Conservation (phyloP, 78 protist genomes). For the Protostelium mycophagum region DNA sequence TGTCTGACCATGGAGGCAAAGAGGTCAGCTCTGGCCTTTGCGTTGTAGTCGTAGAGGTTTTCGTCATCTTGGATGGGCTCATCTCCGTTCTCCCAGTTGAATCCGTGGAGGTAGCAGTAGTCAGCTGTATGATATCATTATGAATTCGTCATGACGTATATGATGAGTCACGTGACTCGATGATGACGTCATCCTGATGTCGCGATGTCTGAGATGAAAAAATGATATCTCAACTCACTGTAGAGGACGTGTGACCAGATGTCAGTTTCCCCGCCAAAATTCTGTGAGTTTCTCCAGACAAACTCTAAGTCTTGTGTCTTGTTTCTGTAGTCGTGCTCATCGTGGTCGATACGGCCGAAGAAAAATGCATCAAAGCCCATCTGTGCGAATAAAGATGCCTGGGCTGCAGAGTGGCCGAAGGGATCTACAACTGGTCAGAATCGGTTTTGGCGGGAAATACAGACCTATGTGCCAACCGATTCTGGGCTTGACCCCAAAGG, state of each 20-base stretch:
- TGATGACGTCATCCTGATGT: no score
- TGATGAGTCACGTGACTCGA: background rate
- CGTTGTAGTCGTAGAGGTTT: slow-evolving; percentile 16
- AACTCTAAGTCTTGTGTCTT: slow-evolving; percentile 8
- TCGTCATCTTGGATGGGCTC: slow-evolving; percentile 23
- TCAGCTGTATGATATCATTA: slow-evolving; percentile 16
- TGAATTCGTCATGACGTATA: slow-evolving; percentile 20
- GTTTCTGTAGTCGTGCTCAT: slow-evolving; percentile 17
- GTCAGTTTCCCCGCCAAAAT: background rate
- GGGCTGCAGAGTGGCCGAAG: slow-evolving; percentile 49
- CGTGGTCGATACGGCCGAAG: slow-evolving; percentile 33
- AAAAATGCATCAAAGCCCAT: slow-evolving; percentile 48
- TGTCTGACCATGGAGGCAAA: slow-evolving; percentile 31
- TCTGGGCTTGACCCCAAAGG: slow-evolving; percentile 40
- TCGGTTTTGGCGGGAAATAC: background rate
- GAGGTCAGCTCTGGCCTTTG: slow-evolving; percentile 20
- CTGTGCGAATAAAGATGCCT: slow-evolving; percentile 19
- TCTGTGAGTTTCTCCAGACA: background rate
- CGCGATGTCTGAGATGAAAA: background rate
- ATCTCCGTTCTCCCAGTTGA: slow-evolving; percentile 7
- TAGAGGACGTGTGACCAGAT: background rate
- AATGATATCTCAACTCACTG: background rate
- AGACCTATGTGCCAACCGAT: slow-evolving; percentile 39
- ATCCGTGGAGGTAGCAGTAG: slow-evolving; percentile 36
- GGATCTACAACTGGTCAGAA: slow-evolving; percentile 13